Base-by-base conservation (phyloP, 2,329 filamentous ascomycete genomes). In the Parascedosporium putredinis region DNA sequence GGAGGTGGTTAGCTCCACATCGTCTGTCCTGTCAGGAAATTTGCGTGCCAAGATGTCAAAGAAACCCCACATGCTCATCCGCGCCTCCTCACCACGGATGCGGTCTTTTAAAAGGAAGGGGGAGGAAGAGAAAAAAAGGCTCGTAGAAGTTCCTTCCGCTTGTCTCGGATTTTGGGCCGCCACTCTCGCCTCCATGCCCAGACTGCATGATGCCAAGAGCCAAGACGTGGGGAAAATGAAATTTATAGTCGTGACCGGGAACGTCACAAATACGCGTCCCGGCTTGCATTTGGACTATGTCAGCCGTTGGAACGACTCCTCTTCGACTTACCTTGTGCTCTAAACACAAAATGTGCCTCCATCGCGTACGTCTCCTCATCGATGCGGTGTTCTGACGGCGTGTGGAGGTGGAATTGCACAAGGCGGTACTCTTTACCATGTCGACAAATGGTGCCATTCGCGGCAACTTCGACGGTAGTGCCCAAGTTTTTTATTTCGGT, bases 331-430 rank as follows among this genome's bases (percentile, higher is more conserved):
- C 52, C 36, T 34, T 47, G 51, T 63, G 55, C 57, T 54, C 67
- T 55, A 49, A 69, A 67, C 6, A 71, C 68, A 53, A 70, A 67
- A 55, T 70, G 68, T 23, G 66, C 62, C 54, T 71, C 68, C 53
- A 67, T 56, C 12, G 67, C 63, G 50, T 60, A 69, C 55, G 64
- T 59, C 53, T 66, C 63, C 6, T 68, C 60, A 58, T 69, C 55
- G 59, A 80, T 64, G 44, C 71, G 68, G 56, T 82, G 78, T 65
- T 82, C 78, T 40, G 74, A 75, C 1, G 78, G 76, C 0, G 75
- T 74, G 58, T 81, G 78, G 63, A 81, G 77, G 61, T 81, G 78
- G 64, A 79, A 80, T 55, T 81, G 77, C 44, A 62, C 63, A 12
- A 79, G 64, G 0, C 55, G 57, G 59, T 71, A 78, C 14, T 64